Evolutionary conservation across 1,284 basidiomycete genomes (phyloP), one percentile per base, ranked within the genome.

Genomic region (Malassezia yamatoensis): DNA sequence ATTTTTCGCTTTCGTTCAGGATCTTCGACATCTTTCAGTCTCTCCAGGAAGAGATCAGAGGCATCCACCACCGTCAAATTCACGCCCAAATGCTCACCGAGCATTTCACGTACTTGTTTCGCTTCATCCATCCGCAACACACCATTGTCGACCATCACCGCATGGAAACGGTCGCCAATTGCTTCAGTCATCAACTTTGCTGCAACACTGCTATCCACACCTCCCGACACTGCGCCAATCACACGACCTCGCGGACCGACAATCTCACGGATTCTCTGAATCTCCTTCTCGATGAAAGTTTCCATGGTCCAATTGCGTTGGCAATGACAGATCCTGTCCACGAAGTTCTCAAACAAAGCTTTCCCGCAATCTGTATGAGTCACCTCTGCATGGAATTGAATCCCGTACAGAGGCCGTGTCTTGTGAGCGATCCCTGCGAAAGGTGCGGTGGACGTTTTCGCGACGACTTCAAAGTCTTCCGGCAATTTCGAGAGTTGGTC

Each of bases 141-240:
- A 64, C 94, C 94, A 72, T 98, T 98, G 79, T 98, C 94, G 50
- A 98, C 94, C 90, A 98, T 94, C 78, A 98, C 94, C 11, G 93
- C 94, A 74, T 96, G 94, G 81, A 99, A 99, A 33, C 72, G 68
- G 76, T 96, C 90, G 36, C 94, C 94, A 65, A 99, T 98, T 18
- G 94, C 94, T 79, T 96, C 91, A 70, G 98, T 90, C 94, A 99
- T 99, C 58, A 98, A 81, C 78, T 96, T 96, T 45, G 94, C 94
- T 10, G 94, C 94, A 18, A 99, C 94, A 0, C 89, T 90, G 64
- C 90, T 94, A 76, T 98, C 94, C 47, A 99, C 94, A 62, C 94
- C 94, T 50, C 94, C 94, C 60, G 87, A 90, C 48, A 98, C 91
- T 37, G 94, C 94, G 59, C 94, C 94, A 59, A 99, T 93, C 48